Percentiles rank a stretch among this genome's conserved stretches.
These are phyloP conservation scores for Sideroxylon spinosum DNA, from an alignment of 179 eudicot species.

Conservation along the genomic window DNA sequence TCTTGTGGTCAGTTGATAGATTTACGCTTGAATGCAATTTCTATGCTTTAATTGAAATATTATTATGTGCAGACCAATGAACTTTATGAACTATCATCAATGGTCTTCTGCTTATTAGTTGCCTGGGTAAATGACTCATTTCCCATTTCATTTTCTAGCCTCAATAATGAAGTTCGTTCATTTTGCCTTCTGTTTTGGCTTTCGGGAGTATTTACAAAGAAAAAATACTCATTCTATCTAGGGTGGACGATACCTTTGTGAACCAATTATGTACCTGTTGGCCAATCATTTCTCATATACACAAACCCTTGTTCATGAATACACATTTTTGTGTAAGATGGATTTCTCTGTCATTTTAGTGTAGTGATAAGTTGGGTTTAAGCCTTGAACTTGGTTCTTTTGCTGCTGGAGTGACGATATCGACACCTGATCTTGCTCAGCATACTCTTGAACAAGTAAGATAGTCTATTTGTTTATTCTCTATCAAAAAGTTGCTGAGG, in stretches of 20 bases:
- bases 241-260: not conserved
- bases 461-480: conserved; percentile 15
- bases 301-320: not conserved
- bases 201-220: no score
- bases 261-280: not conserved
- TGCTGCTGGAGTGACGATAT: conserved; percentile 98
- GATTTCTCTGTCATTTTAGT: conserved; percentile 42
- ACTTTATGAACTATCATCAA: conserved; percentile 88
- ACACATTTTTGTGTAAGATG: not conserved
- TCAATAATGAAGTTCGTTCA: no score
- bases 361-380: conserved; percentile 90
- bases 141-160: conserved; percentile 1
- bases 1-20: not conserved
- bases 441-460: conserved; percentile 92
- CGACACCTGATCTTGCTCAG: conserved; percentile 87
- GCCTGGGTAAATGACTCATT: conserved; percentile 65
- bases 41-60: not conserved
- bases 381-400: conserved; percentile 91
- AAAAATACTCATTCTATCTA: not conserved
- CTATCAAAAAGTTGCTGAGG: conserved; percentile 9
- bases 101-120: conserved; percentile 89
- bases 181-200: no score
- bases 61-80: conserved; percentile 72
- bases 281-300: not conserved
- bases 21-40: not conserved